These are phyloP conservation scores for Penicillium sp. DNA, from an alignment of 2,329 filamentous ascomycete species.

Conservation along the genomic window DNA sequence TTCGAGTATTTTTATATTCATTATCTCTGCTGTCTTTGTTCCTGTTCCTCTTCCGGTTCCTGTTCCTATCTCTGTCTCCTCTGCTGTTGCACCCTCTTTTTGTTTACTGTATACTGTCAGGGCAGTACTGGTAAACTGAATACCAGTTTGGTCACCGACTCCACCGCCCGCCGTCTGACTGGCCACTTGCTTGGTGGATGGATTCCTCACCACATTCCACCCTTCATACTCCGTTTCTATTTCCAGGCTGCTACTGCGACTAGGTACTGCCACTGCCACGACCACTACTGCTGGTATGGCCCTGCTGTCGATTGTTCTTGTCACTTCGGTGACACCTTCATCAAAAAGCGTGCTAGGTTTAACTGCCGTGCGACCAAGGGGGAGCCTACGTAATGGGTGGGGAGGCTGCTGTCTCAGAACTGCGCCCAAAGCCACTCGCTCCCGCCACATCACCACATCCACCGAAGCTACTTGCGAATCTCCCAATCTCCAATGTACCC, in stretches of 20 bases:
- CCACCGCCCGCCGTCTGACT: conserved; percentile 13
- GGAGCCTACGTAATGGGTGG: conserved; percentile 2
- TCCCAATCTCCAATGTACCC: too few species aligned
- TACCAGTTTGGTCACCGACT: conserved; percentile 11
- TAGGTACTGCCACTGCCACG: too few species aligned
- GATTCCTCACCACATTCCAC: not conserved
- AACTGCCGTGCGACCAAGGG: not conserved
- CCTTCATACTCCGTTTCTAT: conserved; percentile 12
- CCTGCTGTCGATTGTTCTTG: not conserved
- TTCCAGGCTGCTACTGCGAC: not conserved
- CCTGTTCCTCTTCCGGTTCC: too few species aligned
- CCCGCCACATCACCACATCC: conserved; percentile 1
- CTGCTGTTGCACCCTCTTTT: not conserved
- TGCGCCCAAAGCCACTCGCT: conserved; percentile 2
- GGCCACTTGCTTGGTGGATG: not conserved
- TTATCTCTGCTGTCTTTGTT: too few species aligned
- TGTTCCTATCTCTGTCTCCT: not conserved
- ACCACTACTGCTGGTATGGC: not conserved
- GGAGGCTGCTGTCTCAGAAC: not conserved
- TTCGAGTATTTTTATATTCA: too few species aligned
- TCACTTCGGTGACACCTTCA: too few species aligned
- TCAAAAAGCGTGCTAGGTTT: not conserved
- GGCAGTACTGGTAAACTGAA: conserved; percentile 24
- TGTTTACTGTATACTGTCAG: conserved; percentile 3
- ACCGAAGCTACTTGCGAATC: too few species aligned